phyloP scores from a whole-genome alignment of 2,329 filamentous ascomycete species.

The Penicillium sp. region DNA sequence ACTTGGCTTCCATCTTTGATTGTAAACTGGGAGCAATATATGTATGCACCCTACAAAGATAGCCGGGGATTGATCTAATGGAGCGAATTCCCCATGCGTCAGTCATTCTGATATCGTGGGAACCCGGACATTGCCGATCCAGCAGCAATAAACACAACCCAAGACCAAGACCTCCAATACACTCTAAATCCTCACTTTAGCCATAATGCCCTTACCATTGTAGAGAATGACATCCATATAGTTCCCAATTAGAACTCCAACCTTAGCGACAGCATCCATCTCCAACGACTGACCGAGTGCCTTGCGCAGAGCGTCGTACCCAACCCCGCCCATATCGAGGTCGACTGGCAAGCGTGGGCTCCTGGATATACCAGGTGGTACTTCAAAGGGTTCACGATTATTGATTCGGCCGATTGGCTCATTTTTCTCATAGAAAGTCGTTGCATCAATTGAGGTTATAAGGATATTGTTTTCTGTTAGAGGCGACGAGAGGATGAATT shows the following conservation, averaged over 20 bases:
- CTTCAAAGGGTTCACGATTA: slow-evolving; percentile 71
- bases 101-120: not conserved
- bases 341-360: slow-evolving; percentile 79
- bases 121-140: not conserved
- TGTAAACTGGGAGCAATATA: not conserved
- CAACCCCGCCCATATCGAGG: slow-evolving; percentile 74
- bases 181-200: slow-evolving; percentile 51
- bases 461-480: slow-evolving; percentile 70
- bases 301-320: slow-evolving; percentile 75
- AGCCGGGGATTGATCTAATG: not conserved
- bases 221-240: slow-evolving; percentile 76
- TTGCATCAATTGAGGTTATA: slow-evolving; percentile 78
- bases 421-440: slow-evolving; percentile 78
- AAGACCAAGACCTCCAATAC: not conserved
- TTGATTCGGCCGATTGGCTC: slow-evolving; percentile 75
- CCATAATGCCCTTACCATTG: slow-evolving; percentile 67
- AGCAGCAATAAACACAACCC: not conserved
- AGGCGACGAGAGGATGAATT: slow-evolving; percentile 80
- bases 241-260: slow-evolving; percentile 70
- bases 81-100: not conserved
- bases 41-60: not conserved
- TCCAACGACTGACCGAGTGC: slow-evolving; percentile 79
- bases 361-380: slow-evolving; percentile 69
- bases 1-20: not conserved
- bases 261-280: slow-evolving; percentile 73